These are phyloP conservation scores for Favolaschia claudopus DNA, from an alignment of 768 basidiomycete species.

Conservation along the genomic window DNA sequence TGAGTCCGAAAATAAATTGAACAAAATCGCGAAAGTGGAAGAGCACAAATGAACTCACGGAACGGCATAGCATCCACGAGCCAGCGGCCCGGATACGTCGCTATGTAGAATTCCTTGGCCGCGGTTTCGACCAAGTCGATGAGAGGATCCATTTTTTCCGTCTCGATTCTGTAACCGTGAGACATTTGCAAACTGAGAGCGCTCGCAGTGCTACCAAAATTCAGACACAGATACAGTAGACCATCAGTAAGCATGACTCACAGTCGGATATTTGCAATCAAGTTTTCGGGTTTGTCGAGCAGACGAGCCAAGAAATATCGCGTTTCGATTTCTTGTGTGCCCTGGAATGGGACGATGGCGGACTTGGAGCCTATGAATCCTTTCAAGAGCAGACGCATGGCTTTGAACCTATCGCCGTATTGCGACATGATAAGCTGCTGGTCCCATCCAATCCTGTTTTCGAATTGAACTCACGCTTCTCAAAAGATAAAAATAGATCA, in stretches of 20 bases:
- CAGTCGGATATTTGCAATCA: conserved; percentile 50
- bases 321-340: conserved; percentile 49
- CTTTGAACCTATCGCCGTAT: conserved; percentile 47
- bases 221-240: too few relatives aligned
- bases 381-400: conserved; percentile 50
- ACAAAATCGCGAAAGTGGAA: not conserved
- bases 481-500: not conserved
- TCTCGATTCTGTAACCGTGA: conserved; percentile 51
- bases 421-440: conserved; percentile 36
- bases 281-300: conserved; percentile 43
- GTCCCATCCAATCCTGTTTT: conserved; percentile 39
- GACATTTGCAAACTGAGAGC: conserved; percentile 50
- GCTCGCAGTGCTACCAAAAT: conserved; percentile 42
- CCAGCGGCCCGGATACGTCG: conserved; percentile 47
- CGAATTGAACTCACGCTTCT: conserved; percentile 20
- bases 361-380: conserved; percentile 50
- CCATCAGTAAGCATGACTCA: too few relatives aligned
- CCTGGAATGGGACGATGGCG: conserved; percentile 41
- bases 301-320: conserved; percentile 52
- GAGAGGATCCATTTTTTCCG: conserved; percentile 44
- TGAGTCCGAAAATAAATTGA: conserved; percentile 23
- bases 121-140: conserved; percentile 47
- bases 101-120: conserved; percentile 48
- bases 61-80: conserved; percentile 50
- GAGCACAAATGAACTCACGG: conserved; percentile 26